These are phyloP conservation scores for Heritiera fomes DNA, from an alignment of 345 rosid genomes.

Conservation along the genomic window DNA sequence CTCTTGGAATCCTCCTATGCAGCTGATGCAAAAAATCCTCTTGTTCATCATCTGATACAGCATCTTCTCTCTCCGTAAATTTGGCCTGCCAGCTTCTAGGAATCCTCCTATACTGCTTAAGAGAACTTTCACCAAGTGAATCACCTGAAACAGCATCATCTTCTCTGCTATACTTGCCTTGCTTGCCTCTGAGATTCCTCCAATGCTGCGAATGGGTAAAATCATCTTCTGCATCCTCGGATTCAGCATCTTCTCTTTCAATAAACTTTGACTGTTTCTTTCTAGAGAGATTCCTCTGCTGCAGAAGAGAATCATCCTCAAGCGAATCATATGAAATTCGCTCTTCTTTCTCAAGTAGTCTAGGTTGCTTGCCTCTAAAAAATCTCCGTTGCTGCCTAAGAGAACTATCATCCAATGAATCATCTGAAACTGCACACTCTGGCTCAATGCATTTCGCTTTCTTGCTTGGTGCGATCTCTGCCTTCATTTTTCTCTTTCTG, in stretches of 20 bases:
- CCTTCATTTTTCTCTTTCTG: constrained; percentile 66
- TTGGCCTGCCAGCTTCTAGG: constrained; percentile 31
- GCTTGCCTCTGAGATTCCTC: constrained; percentile 35
- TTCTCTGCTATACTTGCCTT: constrained; percentile 36
- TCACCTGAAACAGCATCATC: constrained; percentile 55
- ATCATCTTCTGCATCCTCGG: constrained; percentile 44
- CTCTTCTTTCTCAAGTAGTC: constrained; percentile 42
- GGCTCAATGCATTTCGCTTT: constrained; percentile 40
- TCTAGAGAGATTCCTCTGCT: constrained; percentile 42
- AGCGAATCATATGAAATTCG: constrained; percentile 26
- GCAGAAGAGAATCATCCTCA: constrained; percentile 41
- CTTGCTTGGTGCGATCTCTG: constrained; percentile 44
- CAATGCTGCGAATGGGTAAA: constrained; percentile 27
- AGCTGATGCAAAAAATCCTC: constrained; percentile 33
- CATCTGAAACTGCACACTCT: constrained; percentile 58
- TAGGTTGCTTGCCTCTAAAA: constrained; percentile 43
- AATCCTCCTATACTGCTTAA: constrained; percentile 30
- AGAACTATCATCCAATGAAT: constrained; percentile 47
- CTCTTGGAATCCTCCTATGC: constrained; percentile 30
- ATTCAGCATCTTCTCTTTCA: constrained; percentile 38
- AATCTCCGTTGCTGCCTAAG: constrained; percentile 40
- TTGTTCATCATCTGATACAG: constrained; percentile 51
- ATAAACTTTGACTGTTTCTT: constrained; percentile 38
- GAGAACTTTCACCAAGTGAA: constrained; percentile 41
- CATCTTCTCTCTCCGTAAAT: constrained; percentile 43